phyloP scores from a whole-genome alignment of 306 rosid species.

The Oemleria cerasiformis region DNA sequence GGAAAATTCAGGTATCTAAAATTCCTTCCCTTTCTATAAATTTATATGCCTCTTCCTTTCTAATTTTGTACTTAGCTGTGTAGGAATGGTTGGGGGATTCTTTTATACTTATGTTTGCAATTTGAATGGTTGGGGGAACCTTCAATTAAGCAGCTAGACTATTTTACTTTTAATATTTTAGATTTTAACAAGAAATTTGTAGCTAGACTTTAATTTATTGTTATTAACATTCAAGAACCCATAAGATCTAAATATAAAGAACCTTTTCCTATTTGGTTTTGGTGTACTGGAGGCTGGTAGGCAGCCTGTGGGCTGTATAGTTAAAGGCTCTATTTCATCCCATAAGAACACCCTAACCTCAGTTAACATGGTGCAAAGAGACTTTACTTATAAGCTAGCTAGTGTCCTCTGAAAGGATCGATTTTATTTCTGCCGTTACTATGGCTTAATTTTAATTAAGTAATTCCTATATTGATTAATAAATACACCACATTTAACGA shows the following conservation, averaged over 20 bases:
- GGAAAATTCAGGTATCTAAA: slow-evolving; percentile 39
- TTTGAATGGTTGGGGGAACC: neutral
- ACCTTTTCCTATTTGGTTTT: too few relatives aligned
- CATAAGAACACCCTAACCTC: slow-evolving; percentile 3
- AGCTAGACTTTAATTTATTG: neutral
- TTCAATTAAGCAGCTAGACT: neutral
- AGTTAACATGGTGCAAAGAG: neutral
- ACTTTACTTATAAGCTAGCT: neutral
- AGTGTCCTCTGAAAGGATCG: neutral
- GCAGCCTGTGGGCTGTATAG: neutral
- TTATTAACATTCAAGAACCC: neutral
- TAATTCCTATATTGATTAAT: neutral
- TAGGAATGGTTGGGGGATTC: neutral
- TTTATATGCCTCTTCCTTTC: neutral
- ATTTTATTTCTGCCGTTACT: neutral
- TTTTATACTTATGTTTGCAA: neutral
- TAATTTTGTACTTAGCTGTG: neutral
- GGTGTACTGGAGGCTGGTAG: too few relatives aligned
- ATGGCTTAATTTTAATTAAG: neutral
- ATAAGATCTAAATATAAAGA: too few relatives aligned
- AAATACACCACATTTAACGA: neutral
- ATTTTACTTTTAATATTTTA: neutral
- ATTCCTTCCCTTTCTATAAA: slow-evolving; percentile 9
- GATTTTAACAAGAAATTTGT: neutral
- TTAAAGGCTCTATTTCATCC: neutral